phyloP scores from a whole-genome alignment of 2,329 filamentous ascomycete genomes.

The Blastomyces gilchristii region DNA sequence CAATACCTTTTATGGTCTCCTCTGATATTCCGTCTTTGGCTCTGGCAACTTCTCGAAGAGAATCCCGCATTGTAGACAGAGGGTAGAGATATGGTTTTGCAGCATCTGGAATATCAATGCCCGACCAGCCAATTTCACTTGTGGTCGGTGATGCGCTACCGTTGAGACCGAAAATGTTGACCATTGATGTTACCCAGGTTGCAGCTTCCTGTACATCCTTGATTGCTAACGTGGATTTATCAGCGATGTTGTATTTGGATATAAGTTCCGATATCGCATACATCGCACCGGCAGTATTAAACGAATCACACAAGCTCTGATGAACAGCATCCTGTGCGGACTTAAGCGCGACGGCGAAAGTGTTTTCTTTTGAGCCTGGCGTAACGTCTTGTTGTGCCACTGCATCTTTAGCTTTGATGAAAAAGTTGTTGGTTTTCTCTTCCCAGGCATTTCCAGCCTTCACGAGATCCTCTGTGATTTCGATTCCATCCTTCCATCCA shows the following conservation, averaged over 20 bases:
- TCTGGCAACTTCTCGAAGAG: constrained; percentile 47
- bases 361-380: constrained; percentile 26
- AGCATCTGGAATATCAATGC: constrained; percentile 50
- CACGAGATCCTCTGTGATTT: constrained; percentile 76
- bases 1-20: constrained; percentile 31
- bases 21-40: constrained; percentile 35
- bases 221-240: constrained; percentile 38
- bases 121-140: constrained; percentile 51
- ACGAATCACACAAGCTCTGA: constrained; percentile 66
- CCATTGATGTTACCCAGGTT: constrained; percentile 71
- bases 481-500: constrained; percentile 81
- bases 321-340: constrained; percentile 49
- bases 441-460: constrained; percentile 70
- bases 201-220: constrained; percentile 48
- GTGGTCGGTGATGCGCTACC: constrained; percentile 28
- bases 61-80: constrained; percentile 47
- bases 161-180: constrained; percentile 70
- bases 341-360: constrained; percentile 42
- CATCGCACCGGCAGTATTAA: constrained; percentile 77
- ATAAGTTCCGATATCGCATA: constrained; percentile 66
- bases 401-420: constrained; percentile 48
- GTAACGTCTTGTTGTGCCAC: constrained; percentile 20
- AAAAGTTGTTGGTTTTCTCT: constrained; percentile 62
- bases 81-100: constrained; percentile 54
- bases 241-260: constrained; percentile 58